Evolutionary conservation across 2,329 filamentous ascomycete genomes (phyloP).

Genomic region (Alternaria burnsii): DNA sequence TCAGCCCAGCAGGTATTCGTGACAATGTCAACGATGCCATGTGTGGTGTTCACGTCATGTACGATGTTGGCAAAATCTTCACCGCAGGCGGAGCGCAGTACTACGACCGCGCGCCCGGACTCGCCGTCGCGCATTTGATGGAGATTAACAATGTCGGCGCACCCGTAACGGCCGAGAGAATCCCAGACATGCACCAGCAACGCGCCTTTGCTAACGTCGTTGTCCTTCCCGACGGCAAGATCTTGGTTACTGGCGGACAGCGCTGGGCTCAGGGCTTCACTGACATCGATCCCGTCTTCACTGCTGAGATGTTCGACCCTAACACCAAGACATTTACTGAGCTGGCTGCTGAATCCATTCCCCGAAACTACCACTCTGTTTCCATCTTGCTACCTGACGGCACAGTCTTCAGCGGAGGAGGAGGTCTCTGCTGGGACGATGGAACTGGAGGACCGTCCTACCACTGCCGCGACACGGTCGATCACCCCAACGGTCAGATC

Average conservation of each 20-base stretch:
- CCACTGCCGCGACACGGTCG: slow-evolving; percentile 60
- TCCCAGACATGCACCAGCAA: slow-evolving; percentile 23
- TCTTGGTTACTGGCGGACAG: slow-evolving; percentile 35
- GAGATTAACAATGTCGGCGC: slow-evolving; percentile 26
- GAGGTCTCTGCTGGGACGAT: slow-evolving; percentile 29
- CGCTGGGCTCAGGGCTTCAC: slow-evolving; percentile 23
- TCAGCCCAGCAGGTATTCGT: slow-evolving; percentile 54
- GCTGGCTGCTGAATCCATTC: slow-evolving; percentile 23
- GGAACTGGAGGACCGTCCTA: slow-evolving; percentile 32
- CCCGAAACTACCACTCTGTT: slow-evolving; percentile 34
- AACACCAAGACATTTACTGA: slow-evolving; percentile 25
- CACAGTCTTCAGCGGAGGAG: slow-evolving; percentile 31
- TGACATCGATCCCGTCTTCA: slow-evolving; percentile 23
- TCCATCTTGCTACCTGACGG: slow-evolving; percentile 34
- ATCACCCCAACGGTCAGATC: slow-evolving; percentile 58
- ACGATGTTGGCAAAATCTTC: slow-evolving; percentile 53
- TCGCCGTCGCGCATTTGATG: slow-evolving; percentile 25
- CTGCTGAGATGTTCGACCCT: slow-evolving; percentile 33
- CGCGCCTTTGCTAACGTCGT: slow-evolving; percentile 32
- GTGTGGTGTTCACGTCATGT: slow-evolving; percentile 59
- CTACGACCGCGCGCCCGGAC: slow-evolving; percentile 18
- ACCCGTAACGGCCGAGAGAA: slow-evolving; percentile 16
- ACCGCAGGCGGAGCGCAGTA: slow-evolving; percentile 38
- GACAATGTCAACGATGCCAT: slow-evolving; percentile 45
- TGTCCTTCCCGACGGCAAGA: slow-evolving; percentile 34